Base-by-base conservation (phyloP, 306 rosid species). In the Ormosia semicastrata region DNA sequence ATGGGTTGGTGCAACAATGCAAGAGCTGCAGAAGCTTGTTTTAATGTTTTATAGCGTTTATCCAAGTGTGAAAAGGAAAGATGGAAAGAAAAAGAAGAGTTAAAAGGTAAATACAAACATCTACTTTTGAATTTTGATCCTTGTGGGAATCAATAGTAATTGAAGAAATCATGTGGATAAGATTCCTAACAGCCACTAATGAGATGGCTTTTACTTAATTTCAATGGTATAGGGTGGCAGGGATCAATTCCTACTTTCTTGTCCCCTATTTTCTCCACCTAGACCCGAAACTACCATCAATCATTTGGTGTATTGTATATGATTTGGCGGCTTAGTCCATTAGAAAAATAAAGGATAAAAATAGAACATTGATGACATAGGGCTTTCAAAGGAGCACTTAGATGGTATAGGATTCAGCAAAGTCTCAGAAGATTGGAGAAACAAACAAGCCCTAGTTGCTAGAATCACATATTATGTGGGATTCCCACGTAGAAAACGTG, bases 171-270 rank as follows among this genome's bases (percentile, higher is more conserved):
- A 18, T 53, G 3, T 13, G 24, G 76, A 72, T 68, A 66, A 70
- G 86, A 87, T 86, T 87, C 90, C 29, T 34, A 8, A 40, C 30
- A 64, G 47, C 52, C 66, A 75, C 83, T 82, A 78, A 82, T 11
- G 60, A 14, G 76, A 39, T 41, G 59, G 37, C 79, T 75, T 69
- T 78, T 66, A 54, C 66, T 69, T 77, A 66, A 17, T 87, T 84
- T 66, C 63, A 24, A 33, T 75, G 65, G 72, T 15, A 73, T 11
- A 30, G 73, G 64, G 1, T 37, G 66, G 73, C 47, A 59, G 83
- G 93, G 87, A 89, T 86, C 92, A 78, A 89, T 89, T 84, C 97
- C 78, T 65, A 41, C 52, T 77, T 75, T 73, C 69, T 12, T 17
- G 30, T 36, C 66, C 5, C 84, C 40, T 37, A 49, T 43, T 41